phyloP scores from a whole-genome alignment of 768 basidiomycete genomes.

The Tulasnella sp. region DNA sequence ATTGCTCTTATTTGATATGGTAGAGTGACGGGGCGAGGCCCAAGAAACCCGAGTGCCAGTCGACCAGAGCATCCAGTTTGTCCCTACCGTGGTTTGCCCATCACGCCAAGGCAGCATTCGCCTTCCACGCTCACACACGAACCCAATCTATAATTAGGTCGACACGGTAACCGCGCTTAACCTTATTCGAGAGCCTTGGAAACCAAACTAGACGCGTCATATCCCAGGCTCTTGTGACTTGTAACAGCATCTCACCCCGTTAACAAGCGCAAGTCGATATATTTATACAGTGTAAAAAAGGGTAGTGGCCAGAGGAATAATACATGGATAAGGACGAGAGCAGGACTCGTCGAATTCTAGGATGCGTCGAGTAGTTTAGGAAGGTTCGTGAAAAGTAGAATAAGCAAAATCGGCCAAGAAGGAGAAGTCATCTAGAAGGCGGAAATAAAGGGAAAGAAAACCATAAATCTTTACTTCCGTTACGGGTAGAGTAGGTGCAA shows the following conservation, averaged over 20 bases:
- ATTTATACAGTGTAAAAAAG: background rate
- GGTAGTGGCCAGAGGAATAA: background rate
- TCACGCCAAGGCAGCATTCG: background rate
- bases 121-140: background rate
- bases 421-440: background rate
- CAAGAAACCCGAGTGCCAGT: too few species aligned
- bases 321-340: background rate
- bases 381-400: background rate
- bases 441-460: background rate
- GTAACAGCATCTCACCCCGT: background rate
- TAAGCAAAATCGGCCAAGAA: background rate
- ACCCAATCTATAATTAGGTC: background rate
- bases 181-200: background rate
- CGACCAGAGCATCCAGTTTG: too few species aligned
- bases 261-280: background rate
- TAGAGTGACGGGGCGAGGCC: too few species aligned
- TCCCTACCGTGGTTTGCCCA: too few species aligned
- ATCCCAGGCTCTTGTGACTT: background rate
- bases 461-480: background rate
- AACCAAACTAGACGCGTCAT: background rate
- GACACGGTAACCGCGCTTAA: background rate
- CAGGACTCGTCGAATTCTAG: background rate
- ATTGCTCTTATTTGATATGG: too few species aligned
- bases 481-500: conserved; percentile 34
- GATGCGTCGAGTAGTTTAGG: background rate